A percentile compares a stretch with the other conserved stretches of the same genome.
These are phyloP conservation scores for Vishniacozyma victoriae DNA, from an alignment of 768 basidiomycete genomes.

Conservation along the genomic window DNA sequence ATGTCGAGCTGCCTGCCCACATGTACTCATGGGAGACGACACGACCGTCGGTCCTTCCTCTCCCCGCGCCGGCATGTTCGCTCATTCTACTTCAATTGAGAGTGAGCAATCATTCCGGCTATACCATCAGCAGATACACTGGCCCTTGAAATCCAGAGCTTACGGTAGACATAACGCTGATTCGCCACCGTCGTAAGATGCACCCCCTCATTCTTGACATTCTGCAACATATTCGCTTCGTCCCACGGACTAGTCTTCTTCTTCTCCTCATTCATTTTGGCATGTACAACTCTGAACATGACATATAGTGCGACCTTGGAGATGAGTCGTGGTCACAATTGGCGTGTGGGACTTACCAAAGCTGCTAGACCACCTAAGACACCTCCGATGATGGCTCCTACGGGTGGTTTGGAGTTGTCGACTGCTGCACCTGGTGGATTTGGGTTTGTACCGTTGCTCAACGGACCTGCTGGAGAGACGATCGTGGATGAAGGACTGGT, in stretches of 20 bases:
- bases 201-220: conserved; percentile 36
- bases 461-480: not conserved
- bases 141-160: too few species aligned
- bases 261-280: conserved; percentile 3
- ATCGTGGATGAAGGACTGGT: not conserved
- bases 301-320: conserved; percentile 2
- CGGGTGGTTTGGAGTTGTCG: too few species aligned
- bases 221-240: conserved; percentile 31
- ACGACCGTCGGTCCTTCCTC: too few species aligned
- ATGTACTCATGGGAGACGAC: too few species aligned
- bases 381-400: not conserved
- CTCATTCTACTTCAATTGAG: too few species aligned
- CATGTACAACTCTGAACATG: not conserved
- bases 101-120: too few species aligned
- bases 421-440: too few species aligned
- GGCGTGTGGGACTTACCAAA: not conserved
- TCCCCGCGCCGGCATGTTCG: too few species aligned
- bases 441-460: too few species aligned
- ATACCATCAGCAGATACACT: too few species aligned
- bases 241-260: conserved; percentile 33
- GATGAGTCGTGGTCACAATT: not conserved
- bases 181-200: conserved; percentile 32
- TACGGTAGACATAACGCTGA: conserved; percentile 41
- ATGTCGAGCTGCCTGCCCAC: too few species aligned
- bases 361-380: not conserved